Base-by-base conservation (phyloP, 2,329 filamentous ascomycete genomes). In the Alternaria angustiovoidea region DNA sequence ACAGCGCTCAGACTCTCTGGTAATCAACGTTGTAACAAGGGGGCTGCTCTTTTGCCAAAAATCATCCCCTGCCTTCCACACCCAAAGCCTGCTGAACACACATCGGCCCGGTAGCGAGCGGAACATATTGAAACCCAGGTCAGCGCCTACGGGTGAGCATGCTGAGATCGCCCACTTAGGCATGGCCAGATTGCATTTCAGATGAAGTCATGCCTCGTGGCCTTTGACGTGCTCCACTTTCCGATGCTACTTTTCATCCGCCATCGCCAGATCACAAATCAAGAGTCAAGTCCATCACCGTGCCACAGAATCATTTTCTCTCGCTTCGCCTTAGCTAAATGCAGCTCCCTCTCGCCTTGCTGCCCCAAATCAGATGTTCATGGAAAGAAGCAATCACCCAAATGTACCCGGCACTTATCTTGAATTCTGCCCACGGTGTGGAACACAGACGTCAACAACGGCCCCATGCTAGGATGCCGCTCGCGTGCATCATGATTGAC, bases 101-200 rank as follows among this genome's bases (percentile, higher is more conserved):
- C 59, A 58, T 62, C 61, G 62, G 61, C 62, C 65, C 62, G 70
- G 70, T 72, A 73, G 69, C 71, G 70, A 73, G 67, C 64, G 60
- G 61, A 64, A 64, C 48, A 63, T 55, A 55, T 61, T 57, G 52
- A 49, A 57, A 53, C 46, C 63, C 66, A 60, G 63, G 63, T 54
- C 53, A 32, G 49, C 32, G 49, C 51, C 42, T n/a, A 48, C 59
- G 55, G 66, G 54, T 62, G 63, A 64, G 65, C 56, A 64, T 66
- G 71, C 64, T 67, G 66, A 16, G 32, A 72, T 72, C 70, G 49
- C 30, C 59, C 42, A 54, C 66, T 49, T 59, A 56, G 62, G 65
- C 66, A 57, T 67, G 66, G 58, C 62, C 57, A 46, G 62, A 34
- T 32, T 42, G 44, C 53, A 51, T 57, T 49, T 61, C 59, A 47